Evolutionary conservation across 2,329 filamentous ascomycete genomes (phyloP).

Genomic region (Achaetomium macrosporum): DNA sequence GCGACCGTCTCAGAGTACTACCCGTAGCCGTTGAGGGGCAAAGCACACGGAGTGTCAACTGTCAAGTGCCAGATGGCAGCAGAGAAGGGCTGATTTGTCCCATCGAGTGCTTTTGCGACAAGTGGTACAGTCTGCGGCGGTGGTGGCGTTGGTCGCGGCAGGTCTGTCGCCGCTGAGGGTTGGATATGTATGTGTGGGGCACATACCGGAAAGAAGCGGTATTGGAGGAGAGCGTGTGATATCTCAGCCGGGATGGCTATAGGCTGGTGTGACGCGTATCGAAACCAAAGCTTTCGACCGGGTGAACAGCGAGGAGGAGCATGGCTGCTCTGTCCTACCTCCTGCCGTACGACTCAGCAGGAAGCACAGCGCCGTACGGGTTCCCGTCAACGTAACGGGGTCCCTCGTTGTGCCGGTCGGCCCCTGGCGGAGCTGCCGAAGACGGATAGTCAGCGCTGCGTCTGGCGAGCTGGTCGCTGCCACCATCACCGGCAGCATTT

Average conservation of each 20-base stretch:
- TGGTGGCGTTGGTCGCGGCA: conserved; percentile 2
- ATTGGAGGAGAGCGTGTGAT: neutral
- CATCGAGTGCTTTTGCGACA: neutral
- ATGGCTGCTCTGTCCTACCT: conserved; percentile 25
- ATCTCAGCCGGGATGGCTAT: conserved; percentile 5
- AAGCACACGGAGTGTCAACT: neutral
- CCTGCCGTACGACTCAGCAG: conserved; percentile 34
- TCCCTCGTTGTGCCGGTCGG: conserved; percentile 37
- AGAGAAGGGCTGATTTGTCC: neutral
- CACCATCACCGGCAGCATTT: conserved; percentile 15
- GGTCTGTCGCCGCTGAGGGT: neutral
- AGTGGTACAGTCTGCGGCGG: conserved; percentile 1
- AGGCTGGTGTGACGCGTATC: conserved; percentile 3
- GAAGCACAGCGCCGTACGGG: conserved; percentile 41
- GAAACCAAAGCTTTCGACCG: neutral
- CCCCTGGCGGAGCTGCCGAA: conserved; percentile 36
- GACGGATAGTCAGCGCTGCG: conserved; percentile 42
- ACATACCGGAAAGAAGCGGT: conserved; percentile 5
- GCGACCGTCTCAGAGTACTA: neutral
- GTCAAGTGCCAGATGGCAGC: neutral
- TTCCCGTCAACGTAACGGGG: conserved; percentile 44
- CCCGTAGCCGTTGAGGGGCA: neutral
- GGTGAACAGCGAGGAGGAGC: neutral
- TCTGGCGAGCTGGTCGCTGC: conserved; percentile 28
- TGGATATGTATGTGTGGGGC: conserved; percentile 5